Conservation (phyloP, 305 asterid species). For the Solanum chacoense region DNA sequence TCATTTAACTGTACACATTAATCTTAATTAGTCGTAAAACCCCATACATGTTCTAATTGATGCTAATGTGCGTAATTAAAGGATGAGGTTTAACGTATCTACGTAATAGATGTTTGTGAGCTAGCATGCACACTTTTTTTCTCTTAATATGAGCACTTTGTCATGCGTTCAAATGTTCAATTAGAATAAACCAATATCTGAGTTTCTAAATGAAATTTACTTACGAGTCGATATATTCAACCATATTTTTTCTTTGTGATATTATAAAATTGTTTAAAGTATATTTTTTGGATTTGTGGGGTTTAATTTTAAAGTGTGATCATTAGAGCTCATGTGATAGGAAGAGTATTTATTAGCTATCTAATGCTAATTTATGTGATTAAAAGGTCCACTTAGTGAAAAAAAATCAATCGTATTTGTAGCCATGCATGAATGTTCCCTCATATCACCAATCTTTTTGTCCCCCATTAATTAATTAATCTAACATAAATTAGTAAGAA, state of each 20-base stretch:
- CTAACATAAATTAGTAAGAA: neutral
- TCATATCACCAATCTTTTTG: neutral
- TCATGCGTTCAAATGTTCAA: neutral
- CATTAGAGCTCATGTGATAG: neutral
- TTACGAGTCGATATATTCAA: neutral
- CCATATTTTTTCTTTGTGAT: neutral
- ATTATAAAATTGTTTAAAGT: neutral
- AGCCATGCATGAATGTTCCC: constrained; percentile 1
- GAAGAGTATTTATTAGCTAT: neutral
- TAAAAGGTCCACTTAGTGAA: neutral
- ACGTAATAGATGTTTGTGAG: neutral
- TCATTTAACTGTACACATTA: neutral
- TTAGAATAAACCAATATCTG: neutral
- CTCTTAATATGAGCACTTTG: neutral
- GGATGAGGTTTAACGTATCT: neutral
- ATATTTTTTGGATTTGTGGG: neutral
- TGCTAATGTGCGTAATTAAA: neutral
- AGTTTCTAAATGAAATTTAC: neutral
- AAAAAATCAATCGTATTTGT: neutral
- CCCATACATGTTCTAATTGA: neutral
- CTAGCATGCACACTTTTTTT: neutral
- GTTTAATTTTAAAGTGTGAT: neutral
- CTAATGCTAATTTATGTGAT: neutral
- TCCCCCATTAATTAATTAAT: neutral
- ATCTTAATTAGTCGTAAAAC: neutral